Conservation (phyloP, 73 alveolate species). For the Effrenium voratum region DNA sequence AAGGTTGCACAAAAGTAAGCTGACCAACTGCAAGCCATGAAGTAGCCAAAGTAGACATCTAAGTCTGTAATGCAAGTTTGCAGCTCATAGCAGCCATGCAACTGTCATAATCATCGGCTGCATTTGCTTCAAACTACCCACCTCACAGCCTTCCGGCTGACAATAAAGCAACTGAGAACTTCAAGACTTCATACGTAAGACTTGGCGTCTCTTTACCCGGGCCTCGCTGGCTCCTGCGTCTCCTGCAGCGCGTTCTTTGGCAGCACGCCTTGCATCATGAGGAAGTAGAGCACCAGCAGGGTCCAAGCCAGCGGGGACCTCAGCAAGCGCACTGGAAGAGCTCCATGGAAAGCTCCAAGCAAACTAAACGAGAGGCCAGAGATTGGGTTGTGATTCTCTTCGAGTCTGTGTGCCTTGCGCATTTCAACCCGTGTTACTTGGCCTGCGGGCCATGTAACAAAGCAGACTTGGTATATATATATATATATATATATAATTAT, state of each 20-base stretch:
- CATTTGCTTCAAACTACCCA: neutral
- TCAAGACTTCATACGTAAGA: neutral
- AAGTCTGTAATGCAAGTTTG: no score
- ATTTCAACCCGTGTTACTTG: no score
- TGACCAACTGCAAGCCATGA: no score
- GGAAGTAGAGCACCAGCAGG: slow-evolving; percentile 37
- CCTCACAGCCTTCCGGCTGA: neutral
- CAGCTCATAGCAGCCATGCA: neutral
- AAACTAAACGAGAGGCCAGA: no score
- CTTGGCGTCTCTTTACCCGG: neutral
- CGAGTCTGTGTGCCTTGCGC: no score
- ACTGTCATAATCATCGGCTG: neutral
- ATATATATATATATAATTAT: no score
- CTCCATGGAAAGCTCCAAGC: no score
- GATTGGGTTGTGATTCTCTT: no score
- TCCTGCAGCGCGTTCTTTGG: slow-evolving; percentile 1
- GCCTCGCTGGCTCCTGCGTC: slow-evolving; percentile 10
- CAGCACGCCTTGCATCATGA: neutral
- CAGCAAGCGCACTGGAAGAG: neutral
- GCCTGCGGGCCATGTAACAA: no score
- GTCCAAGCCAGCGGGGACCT: slow-evolving; percentile 70
- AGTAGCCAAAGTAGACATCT: no score
- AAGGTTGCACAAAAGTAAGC: no score
- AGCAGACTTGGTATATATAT: no score
- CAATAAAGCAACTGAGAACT: neutral